Conservation (phyloP, 2,329 filamentous ascomycete species). For the Fusarium euwallaceae region DNA sequence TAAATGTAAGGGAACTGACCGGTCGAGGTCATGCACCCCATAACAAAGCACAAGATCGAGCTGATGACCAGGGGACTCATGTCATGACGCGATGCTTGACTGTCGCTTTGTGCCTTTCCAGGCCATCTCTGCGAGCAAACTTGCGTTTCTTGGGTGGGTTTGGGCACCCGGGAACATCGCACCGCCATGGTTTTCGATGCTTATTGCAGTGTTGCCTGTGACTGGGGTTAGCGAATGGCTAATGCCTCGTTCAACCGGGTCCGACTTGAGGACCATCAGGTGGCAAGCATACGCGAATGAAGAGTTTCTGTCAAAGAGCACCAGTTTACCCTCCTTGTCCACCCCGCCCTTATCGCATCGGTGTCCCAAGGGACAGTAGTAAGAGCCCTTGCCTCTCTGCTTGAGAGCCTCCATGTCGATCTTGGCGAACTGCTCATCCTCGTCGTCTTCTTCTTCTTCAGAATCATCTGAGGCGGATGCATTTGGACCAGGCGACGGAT, state of each 20-base stretch:
- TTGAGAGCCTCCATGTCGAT: conserved; percentile 57
- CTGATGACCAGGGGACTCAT: conserved; percentile 36
- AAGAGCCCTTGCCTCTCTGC: conserved; percentile 56
- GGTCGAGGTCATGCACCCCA: conserved; percentile 39
- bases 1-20: conserved; percentile 42
- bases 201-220: conserved; percentile 59
- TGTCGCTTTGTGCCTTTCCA: conserved; percentile 57
- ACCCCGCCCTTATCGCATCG: conserved; percentile 58
- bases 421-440: conserved; percentile 52
- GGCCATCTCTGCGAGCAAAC: conserved; percentile 57
- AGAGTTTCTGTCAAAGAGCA: conserved; percentile 58
- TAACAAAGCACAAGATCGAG: conserved; percentile 28
- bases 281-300: conserved; percentile 53
- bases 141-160: conserved; percentile 58
- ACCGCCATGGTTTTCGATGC: conserved; percentile 58
- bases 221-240: conserved; percentile 33
- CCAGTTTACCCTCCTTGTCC: conserved; percentile 54
- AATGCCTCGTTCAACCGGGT: conserved; percentile 7
- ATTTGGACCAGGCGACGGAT: conserved; percentile 30
- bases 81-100: conserved; percentile 54
- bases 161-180: conserved; percentile 55
- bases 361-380: conserved; percentile 53
- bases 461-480: conserved; percentile 50
- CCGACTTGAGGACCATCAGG: conserved; percentile 11
- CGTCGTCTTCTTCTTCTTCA: conserved; percentile 46